These are phyloP conservation scores for Musa schizocarpa DNA, from an alignment of 176 grass and related monocot species.

Conservation along the genomic window DNA sequence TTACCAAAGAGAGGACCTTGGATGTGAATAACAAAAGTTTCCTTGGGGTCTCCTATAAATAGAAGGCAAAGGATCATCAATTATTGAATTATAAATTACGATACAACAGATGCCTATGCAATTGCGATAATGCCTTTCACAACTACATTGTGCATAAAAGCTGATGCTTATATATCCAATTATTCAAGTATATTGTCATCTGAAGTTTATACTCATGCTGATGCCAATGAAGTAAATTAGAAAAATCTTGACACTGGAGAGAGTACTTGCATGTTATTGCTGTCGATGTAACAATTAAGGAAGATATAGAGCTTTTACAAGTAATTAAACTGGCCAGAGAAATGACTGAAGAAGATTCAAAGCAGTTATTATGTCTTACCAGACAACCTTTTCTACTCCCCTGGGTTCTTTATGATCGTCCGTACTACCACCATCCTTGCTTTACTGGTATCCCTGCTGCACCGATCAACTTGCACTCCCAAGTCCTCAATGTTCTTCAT, in stretches of 20 bases:
- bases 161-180: no score
- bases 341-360: neutral
- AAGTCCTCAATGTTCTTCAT: constrained; percentile 11
- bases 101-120: no score
- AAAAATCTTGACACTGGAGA: neutral
- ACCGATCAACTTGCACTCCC: neutral
- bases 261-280: neutral
- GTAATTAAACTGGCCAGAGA: neutral
- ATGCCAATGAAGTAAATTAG: no score
- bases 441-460: constrained; percentile 5
- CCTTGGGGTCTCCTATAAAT: no score
- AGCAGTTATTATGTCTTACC: neutral
- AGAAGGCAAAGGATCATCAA: no score
- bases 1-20: no score
- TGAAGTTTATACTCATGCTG: no score
- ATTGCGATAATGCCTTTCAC: no score
- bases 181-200: no score
- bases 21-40: no score
- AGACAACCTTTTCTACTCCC: neutral
- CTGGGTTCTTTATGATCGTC: neutral
- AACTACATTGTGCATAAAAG: no score
- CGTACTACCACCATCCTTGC: neutral
- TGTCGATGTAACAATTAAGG: neutral
- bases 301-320: neutral
- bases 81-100: no score